These are phyloP conservation scores for Eimeria necatrix DNA, from an alignment of 169 alveolate species.

Conservation along the genomic window DNA sequence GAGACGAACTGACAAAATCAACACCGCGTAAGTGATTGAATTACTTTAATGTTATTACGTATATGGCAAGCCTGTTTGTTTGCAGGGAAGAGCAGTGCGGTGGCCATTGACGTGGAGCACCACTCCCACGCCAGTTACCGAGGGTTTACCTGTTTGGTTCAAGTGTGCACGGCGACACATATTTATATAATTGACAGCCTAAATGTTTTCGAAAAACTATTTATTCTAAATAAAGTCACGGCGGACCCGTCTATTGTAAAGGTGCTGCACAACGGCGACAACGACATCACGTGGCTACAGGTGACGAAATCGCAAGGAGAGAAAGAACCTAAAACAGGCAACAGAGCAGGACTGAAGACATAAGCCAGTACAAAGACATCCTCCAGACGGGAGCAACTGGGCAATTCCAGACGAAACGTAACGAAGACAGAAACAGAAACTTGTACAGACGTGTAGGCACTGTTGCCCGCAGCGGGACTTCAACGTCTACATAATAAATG, in stretches of 20 bases:
- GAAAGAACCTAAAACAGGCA: too few species aligned
- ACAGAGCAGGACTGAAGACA: too few species aligned
- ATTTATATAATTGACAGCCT: slow-evolving; percentile 95
- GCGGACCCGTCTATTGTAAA: slow-evolving; percentile 93
- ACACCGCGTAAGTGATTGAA: neutral
- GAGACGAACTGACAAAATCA: neutral
- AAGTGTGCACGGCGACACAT: slow-evolving; percentile 88
- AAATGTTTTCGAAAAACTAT: slow-evolving; percentile 84
- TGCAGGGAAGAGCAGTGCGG: slow-evolving; percentile 19
- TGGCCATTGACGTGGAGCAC: slow-evolving; percentile 95
- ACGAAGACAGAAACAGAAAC: neutral
- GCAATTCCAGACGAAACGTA: too few species aligned
- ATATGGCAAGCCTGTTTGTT: neutral
- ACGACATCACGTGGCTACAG: slow-evolving; percentile 94
- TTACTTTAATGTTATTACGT: neutral
- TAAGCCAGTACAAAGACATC: too few species aligned
- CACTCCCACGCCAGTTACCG: slow-evolving; percentile 90
- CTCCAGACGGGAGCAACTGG: too few species aligned
- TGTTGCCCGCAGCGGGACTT: slow-evolving; percentile 91
- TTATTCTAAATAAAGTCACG: slow-evolving; percentile 87
- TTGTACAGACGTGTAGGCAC: slow-evolving; percentile 89
- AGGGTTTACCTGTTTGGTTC: slow-evolving; percentile 95
- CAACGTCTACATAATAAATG: slow-evolving; percentile 93
- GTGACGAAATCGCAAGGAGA: neutral
- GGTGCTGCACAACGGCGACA: slow-evolving; percentile 95